Evolutionary conservation across 768 basidiomycete genomes (phyloP), one percentile per base, ranked within the genome.

Genomic region (Tulasnella sp.): DNA sequence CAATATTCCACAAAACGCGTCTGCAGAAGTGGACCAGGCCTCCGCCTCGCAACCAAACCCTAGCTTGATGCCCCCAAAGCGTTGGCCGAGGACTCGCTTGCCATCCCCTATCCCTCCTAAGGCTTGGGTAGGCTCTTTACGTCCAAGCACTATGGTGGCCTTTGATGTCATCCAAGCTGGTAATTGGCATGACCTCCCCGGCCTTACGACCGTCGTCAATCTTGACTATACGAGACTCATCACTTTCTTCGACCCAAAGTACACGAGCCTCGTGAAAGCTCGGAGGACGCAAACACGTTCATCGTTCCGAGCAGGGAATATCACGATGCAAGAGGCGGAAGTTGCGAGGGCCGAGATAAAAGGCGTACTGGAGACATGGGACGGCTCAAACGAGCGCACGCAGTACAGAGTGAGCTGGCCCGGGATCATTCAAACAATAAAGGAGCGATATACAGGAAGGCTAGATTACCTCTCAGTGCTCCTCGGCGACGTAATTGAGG

Each of bases 101-200:
- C 32, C 30, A 29, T 23, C n/a, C 23, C 52, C 52, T 10, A 15
- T 34, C 15, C 53, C 53, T 23, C 51, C 51, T 3, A 24, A 43
- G 15, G 59, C 38, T 26, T 61, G 60, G 60, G 43, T 34, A 19
- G 60, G 60, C 42, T 42, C 17, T 45, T 34, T 56, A 23, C 42
- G 52, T 13, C 15, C 38, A 10, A 11, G 44, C 3, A 29, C 21
- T 24, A 11, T 44, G 5, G 29, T 45, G n/a, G 13, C 21, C 13
- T 54, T 54, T 34, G 53, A 53, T 3, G 24, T 30, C 1, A 38
- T 55, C 44, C 42, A 27, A 13, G 30, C 53, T 23, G 60, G 60
- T 8, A 61, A 61, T 29, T 61, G 60, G 60, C 52, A 44, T n/a
- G 54, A 54, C 41, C 17, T 43, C 0, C 59, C 49, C 27, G 21